Percentiles rank a stretch among this genome's conserved stretches.
These are phyloP conservation scores for Cyclotella cryptica DNA, from an alignment of 108 stramenopile genomes.

Conservation along the genomic window DNA sequence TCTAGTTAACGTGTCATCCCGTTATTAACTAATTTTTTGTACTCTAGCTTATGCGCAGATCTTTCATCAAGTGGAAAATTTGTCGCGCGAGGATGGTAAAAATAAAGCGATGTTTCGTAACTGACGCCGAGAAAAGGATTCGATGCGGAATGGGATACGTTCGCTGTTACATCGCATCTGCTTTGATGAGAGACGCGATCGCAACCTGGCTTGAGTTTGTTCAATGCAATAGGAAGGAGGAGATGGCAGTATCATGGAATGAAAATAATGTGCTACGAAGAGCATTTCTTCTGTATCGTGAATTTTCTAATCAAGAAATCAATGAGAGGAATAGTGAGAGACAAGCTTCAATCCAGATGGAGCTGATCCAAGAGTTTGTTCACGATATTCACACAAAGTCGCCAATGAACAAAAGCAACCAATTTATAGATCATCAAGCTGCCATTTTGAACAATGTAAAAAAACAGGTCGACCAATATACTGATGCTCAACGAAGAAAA, in stretches of 20 bases:
- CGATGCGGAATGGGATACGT: slow-evolving; percentile 21
- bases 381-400: not conserved
- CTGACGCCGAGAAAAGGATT: slow-evolving; percentile 26
- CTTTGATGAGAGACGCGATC: slow-evolving; percentile 11
- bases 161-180: slow-evolving; percentile 6
- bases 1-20: too few relatives aligned
- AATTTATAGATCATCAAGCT: not conserved
- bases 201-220: slow-evolving; percentile 19
- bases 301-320: not conserved
- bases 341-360: slow-evolving; percentile 27
- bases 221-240: not conserved
- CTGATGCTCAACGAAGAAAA: slow-evolving; percentile 11
- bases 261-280: slow-evolving; percentile 4
- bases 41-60: not conserved
- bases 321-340: not conserved
- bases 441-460: not conserved
- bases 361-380: not conserved
- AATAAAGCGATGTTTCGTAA: slow-evolving; percentile 35
- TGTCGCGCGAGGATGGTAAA: slow-evolving; percentile 44
- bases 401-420: not conserved
- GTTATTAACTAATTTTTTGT: slow-evolving; percentile 19
- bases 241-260: slow-evolving; percentile 21
- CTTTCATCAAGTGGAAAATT: slow-evolving; percentile 38
- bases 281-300: slow-evolving; percentile 1
- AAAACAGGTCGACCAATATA: not conserved